Evolutionary conservation across 2,329 filamentous ascomycete genomes (phyloP), one percentile per base, ranked within the genome.

Genomic region (Daldinia eschscholtzii): DNA sequence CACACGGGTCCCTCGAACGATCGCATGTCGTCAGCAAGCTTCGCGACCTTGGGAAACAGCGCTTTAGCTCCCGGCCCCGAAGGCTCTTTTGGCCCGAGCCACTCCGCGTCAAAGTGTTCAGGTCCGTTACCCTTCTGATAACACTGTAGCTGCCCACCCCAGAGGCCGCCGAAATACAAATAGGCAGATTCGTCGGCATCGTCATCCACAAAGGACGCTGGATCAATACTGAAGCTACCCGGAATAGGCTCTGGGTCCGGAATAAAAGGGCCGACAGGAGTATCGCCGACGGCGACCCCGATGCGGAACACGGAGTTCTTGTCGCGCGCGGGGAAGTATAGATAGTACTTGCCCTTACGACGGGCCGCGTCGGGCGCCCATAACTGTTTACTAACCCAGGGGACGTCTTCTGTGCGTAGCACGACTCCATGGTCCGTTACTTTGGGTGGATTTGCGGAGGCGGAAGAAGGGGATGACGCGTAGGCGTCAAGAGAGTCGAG

Each of bases 101-200:
- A 86, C 3, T 81, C 74, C 2, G 77, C 79, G 72, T 92, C 88
- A 75, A 90, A 94, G 28, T 53, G 28, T 5, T 67, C 68, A 33
- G 77, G 71, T 67, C 81, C 80, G 69, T 84, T 79, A 37, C 87
- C 86, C 30, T 79, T 80, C 72, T 85, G 83, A 86, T 92, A 94
- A 82, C 91, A 93, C 79, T 94, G 91, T 71, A 94, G 82, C 80
- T 94, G 92, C 0, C 92, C 92, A 65, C 92, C 92, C 92, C 92
- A 94, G 23, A 94, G 85, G 0, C 92, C 92, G 50, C 92, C 92
- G 73, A 94, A 93, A 80, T 93, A 94, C 23, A 92, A 78, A 76
- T 92, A 92, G 2, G 86, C 88, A 44, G 48, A 59, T 28, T 64
- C 60, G 58, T 85, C 77, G 9, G 84, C 87, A 72, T 91, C 87